Evolutionary conservation across 1,139 yeast species (phyloP), one percentile per base, ranked within the genome.

Genomic region (Yamadazyma pseudoaaseri): DNA sequence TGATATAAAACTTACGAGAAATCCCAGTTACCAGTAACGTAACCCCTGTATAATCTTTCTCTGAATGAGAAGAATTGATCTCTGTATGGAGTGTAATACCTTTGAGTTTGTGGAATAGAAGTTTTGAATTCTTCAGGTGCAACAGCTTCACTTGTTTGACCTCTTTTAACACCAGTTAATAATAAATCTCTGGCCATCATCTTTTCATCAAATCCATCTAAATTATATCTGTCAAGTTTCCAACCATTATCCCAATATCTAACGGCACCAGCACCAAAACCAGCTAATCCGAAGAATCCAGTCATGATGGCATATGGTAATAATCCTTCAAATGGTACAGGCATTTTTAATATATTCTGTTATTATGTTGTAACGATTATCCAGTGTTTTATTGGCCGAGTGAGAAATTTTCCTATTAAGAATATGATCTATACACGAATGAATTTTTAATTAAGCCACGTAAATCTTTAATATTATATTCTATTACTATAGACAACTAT

Each of bases 181-280:
- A 89, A 70, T 54, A 76, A 70, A 58, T 86, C 95, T 53, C 95
- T 72, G 47, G 79, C 82, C 64, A 77, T 67, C 76, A 79, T 69
- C 60, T 67, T 65, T 34, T 58, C 53, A 56, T 70, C 76, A 62
- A 70, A 70, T 13, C 48, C 54, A 49, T 70, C 76, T 49, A 70
- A 62, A 49, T 67, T 65, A 44, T 54, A 70, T 48, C 76, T 56
- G 54, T 70, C 75, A 35, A 67, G 66, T 46, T 70, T 70, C 74
- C 74, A 70, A 15, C 76, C 76, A 52, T 69, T 70, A 45, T 70
- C 75, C 74, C 74, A 70, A 56, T 70, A 69, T 59, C 75, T 64
- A 40, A 70, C 52, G 45, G 57, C 65, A 22, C 69, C 72, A 20
- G 57, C 67, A 38, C 75, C 76, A 48, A 67, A 71, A 33, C 76